Evolutionary conservation across 495 filamentous ascomycete species (phyloP).

Genomic region (Usnea hakonensis): DNA sequence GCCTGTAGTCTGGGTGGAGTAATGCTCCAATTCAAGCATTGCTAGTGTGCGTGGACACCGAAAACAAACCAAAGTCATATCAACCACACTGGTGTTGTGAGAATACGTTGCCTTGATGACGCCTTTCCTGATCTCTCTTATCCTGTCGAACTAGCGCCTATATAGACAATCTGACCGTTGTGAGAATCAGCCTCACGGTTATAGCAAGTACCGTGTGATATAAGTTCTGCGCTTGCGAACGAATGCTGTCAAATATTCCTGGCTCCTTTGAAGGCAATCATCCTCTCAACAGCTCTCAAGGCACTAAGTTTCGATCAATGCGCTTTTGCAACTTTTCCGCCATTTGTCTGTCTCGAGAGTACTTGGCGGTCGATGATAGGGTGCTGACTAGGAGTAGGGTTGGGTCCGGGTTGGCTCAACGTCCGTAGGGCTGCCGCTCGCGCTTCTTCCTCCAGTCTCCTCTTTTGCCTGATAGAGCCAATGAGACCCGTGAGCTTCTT

Average conservation of each 20-base stretch:
- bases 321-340: neutral
- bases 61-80: too few species aligned
- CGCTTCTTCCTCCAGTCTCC: constrained; percentile 19
- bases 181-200: neutral
- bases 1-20: too few species aligned
- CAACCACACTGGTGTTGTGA: too few species aligned
- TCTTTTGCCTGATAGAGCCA: constrained; percentile 42
- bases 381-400: neutral
- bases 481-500: constrained; percentile 51
- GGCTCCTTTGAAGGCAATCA: neutral
- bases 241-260: neutral
- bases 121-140: too few species aligned
- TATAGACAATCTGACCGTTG: too few species aligned
- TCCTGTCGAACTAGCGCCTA: too few species aligned
- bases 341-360: neutral
- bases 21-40: too few species aligned
- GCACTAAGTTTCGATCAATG: neutral
- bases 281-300: neutral
- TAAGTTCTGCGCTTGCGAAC: neutral
- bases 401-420: neutral
- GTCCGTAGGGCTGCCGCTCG: neutral
- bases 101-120: too few species aligned
- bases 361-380: neutral
- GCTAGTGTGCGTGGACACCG: too few species aligned
- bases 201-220: neutral